Evolutionary conservation across 257 asterid species (phyloP), one percentile per base, ranked within the genome.

Genomic region (Datura wrightii): DNA sequence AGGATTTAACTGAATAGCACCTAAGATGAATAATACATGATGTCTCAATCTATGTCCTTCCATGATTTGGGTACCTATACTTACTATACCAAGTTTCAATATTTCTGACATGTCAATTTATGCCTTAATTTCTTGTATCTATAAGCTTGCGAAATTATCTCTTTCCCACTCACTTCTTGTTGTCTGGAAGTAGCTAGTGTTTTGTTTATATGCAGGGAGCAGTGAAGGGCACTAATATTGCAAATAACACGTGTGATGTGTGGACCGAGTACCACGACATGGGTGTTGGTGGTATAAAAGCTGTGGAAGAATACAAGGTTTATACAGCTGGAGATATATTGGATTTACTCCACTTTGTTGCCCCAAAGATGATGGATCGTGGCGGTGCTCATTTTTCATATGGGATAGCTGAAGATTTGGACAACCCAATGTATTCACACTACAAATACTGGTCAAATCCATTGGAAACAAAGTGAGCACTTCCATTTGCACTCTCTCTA

Each of bases 371-470:
- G 98, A 94, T 94, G 97, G 92, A 87, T 44, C 98, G 98, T 34
- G 98, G 95, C 10, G 86, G 91, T 80, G 90, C 93, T 62, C 98
- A 95, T 87, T 94, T 91, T 81, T 94, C 98, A 6, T 92, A 95
- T 69, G 98, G 98, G 37, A 88, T 95, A 79, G 98, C 98, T 78
- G 96, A 95, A 82, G 66, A 95, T 89, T 92, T 95, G 94, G 96
- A 95, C 18, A 95, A 95, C 84, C 93, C 94, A 50, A 92, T 92
- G 87, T 95, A 92, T 79, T 24, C 18, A 8, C 98, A 94, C 86
- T 94, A 95, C 91, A 95, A 90, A 83, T 92, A 95, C 86, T 95
- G 98, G 98, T 95, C 98, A 55, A 94, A 95, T 90, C 98, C 98
- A 53, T 84, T 95, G 92, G 98, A 95, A 89, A 95, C 98, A 14